phyloP scores from a whole-genome alignment of 208 protist genomes.

The Wallacemonas collosoma region DNA sequence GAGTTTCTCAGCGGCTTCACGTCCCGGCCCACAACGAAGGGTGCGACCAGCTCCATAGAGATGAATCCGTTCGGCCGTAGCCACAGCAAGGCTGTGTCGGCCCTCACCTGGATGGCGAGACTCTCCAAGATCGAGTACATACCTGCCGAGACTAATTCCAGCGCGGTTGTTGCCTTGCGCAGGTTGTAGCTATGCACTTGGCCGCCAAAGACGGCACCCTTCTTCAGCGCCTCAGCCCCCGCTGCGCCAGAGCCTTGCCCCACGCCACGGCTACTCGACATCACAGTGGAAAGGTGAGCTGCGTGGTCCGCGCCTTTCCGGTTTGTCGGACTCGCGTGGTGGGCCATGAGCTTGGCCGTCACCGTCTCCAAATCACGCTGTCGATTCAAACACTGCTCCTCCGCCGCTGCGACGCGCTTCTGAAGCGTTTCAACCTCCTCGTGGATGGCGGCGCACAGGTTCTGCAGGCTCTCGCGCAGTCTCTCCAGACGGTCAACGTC shows the following conservation, averaged over 20 bases:
- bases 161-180: conserved; percentile 61
- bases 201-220: conserved; percentile 58
- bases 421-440: conserved; percentile 68
- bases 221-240: conserved; percentile 12
- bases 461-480: conserved; percentile 46
- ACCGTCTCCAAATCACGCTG: conserved; percentile 32
- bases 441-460: conserved; percentile 69
- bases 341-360: conserved; percentile 16
- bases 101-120: conserved; percentile 70
- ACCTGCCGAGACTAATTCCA: conserved; percentile 81
- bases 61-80: conserved; percentile 67
- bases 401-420: conserved; percentile 22
- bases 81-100: conserved; percentile 79
- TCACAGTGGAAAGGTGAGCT: background rate
- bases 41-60: conserved; percentile 80
- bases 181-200: conserved; percentile 60
- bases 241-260: conserved; percentile 4
- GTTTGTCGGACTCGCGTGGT: background rate
- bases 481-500: conserved; percentile 53
- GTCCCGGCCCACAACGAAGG: conserved; percentile 85
- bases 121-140: conserved; percentile 83
- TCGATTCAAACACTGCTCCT: conserved; percentile 27
- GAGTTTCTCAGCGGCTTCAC: conserved; percentile 57
- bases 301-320: background rate
- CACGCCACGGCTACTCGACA: conserved; percentile 1